Evolutionary conservation across 31 red algal species (phyloP), one percentile per base, ranked within the genome.

Genomic region (Endocladia muricata): DNA sequence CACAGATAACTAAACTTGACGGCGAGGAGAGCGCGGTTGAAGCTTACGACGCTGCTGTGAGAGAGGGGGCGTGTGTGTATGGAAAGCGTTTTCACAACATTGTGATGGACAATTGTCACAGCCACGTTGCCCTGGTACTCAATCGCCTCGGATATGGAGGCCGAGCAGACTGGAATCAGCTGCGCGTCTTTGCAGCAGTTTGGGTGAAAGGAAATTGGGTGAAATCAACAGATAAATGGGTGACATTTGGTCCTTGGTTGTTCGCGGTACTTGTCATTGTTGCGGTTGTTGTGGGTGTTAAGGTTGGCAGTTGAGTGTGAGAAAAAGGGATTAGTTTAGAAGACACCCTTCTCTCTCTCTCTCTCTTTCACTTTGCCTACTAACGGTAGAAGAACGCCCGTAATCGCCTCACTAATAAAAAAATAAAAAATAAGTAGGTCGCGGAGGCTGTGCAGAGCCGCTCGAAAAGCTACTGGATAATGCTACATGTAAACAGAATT

Each of bases 81-180:
- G 84, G 62, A 1, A 77, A 78, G 29, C 62, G 74, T 26, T 65
- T 88, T 48, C 84, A 88, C 56, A 88, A 78, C 37, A 13, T 88
- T 22, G 15, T 88, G 13, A 64, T 29, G 15, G 74, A 88, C 35
- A 88, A 88, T 43, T 88, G 84, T 34, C 84, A 88, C 29, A 59
- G 67, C 33, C 84, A 88, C 79, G 84, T 88, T 0, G 84, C 84
- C 2, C 41, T 44, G 5, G 74, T 79, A 2, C 41, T 88, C 7
- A 88, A 88, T 54, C 17, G 57, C 38, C 64, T 88, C 7, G 17
- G 43, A 29, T 88, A 88, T 44, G 66, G 79, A 29, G 84, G 84
- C 4, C 29, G 49, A 56, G 44, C 47, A 21, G 64, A 88, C 37
- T 88, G 84, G 84, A 88, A 78, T 66, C 61, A 72, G 55, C 19